A percentile compares a stretch with the other conserved stretches of the same genome.
Evolutionary conservation across 164 flowering plant genomes (phyloP).

Genomic region (Berberis thunbergii): DNA sequence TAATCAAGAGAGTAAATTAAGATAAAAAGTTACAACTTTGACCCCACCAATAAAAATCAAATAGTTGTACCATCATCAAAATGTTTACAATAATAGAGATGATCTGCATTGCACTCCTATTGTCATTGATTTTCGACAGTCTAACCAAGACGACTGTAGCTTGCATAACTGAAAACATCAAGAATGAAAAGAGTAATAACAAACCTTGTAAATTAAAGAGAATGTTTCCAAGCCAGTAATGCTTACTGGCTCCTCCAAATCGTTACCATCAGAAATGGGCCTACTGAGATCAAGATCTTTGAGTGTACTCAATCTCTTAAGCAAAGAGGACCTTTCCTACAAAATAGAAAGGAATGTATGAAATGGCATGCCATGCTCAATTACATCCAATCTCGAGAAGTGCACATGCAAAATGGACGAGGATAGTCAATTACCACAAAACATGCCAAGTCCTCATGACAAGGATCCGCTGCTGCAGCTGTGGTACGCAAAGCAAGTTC

Average conservation of each 20-base stretch:
- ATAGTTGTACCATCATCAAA: no score
- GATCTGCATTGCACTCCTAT: no score
- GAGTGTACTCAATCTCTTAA: constrained; percentile 55
- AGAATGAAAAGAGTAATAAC: background rate
- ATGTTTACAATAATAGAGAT: no score
- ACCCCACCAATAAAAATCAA: no score
- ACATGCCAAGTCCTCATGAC: constrained; percentile 86
- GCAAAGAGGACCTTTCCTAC: constrained; percentile 78
- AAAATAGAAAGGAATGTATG: constrained; percentile 10
- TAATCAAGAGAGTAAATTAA: no score
- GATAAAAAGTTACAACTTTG: no score
- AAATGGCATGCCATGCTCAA: background rate
- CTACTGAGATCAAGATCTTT: constrained; percentile 42
- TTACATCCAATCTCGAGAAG: background rate
- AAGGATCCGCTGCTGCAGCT: constrained; percentile 94
- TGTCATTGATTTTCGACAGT: background rate
- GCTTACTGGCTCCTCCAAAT: constrained; percentile 60
- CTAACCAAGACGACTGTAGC: background rate
- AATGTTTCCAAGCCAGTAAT: constrained; percentile 89
- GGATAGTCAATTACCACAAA: constrained; percentile 51
- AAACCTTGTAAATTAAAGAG: constrained; percentile 87
- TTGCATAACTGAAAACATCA: background rate
- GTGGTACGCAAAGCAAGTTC: constrained; percentile 94
- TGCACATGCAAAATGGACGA: constrained; percentile 1
- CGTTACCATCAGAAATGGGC: constrained; percentile 29